Base-by-base conservation (phyloP, 805 yeast species). In the Metschnikowia amazonensis region DNA sequence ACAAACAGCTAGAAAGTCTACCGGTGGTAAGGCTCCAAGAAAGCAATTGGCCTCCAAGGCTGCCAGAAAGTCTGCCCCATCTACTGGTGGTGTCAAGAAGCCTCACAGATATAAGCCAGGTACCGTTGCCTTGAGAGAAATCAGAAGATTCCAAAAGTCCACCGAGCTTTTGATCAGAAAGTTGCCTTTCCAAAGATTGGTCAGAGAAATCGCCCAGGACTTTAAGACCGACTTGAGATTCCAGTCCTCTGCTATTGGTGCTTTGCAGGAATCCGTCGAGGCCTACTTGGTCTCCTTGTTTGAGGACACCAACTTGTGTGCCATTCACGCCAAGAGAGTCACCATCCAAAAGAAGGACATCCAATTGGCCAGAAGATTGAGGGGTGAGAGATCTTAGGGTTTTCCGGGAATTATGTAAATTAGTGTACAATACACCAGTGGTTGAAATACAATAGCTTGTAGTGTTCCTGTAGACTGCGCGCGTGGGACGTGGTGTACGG, bases 331-430 rank as follows among this genome's bases (percentile, higher is more conserved):
- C 64, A 92, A 94, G 84, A 86, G 99, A 77, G 98, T 92, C 60
- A 92, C 99, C 56, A 89, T 92, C 66, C 96, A 89, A 81, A 92
- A 89, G 88, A 90, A 90, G 77, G 99, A 92, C 73, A 88, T 92
- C 70, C 96, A 90, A 69, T 80, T 92, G 67, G 99, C 98, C 59
- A 86, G 97, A 79, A 86, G 98, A 79, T 82, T 92, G 70, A 85
- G 97, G 77, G 98, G 97, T 74, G 95, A 86, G 78, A 84, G 94
- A 84, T 80, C 92, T 59, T 86, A 81, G 51, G 51, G 42, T 29
- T 31, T 45, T 38, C 18, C 41, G 34, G 42, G 42, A 30, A 39
- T 43, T 51, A 37, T 46, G 51, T 50, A 52, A 43, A 50, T 47
- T 52, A 52, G 52, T 52, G 56, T 52, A 52, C 53, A 52, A 52